These are phyloP conservation scores for Anthracocystis walkeri DNA, from an alignment of 1,284 basidiomycete genomes.

Conservation along the genomic window DNA sequence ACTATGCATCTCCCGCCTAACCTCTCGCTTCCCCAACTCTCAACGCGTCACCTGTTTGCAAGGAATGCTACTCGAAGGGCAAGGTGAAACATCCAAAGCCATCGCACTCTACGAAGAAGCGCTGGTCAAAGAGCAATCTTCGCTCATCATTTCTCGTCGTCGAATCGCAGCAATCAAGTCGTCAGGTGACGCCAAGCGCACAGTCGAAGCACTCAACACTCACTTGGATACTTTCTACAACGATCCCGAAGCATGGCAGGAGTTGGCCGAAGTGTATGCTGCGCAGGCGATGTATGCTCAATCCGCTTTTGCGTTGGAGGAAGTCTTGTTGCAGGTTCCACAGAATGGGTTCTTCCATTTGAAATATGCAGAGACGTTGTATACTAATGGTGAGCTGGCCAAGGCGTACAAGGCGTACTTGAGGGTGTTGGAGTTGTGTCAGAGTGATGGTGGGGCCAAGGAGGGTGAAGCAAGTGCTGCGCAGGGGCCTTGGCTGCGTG, in stretches of 20 bases:
- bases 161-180: slow-evolving; percentile 76
- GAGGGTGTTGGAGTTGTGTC: slow-evolving; percentile 61
- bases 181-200: slow-evolving; percentile 70
- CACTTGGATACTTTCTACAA: slow-evolving; percentile 93
- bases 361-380: slow-evolving; percentile 87
- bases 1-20: slow-evolving; percentile 78
- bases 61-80: slow-evolving; percentile 86
- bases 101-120: slow-evolving; percentile 79
- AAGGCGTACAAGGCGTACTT: slow-evolving; percentile 65
- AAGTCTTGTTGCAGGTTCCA: slow-evolving; percentile 82
- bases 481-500: slow-evolving; percentile 60
- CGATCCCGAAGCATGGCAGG: slow-evolving; percentile 91
- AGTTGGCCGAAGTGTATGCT: slow-evolving; percentile 89
- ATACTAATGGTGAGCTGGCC: slow-evolving; percentile 77
- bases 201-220: slow-evolving; percentile 80
- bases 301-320: slow-evolving; percentile 81
- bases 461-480: neutral
- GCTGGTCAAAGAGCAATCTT: slow-evolving; percentile 79
- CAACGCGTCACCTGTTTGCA: slow-evolving; percentile 85
- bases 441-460: slow-evolving; percentile 31
- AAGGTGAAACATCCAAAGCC: slow-evolving; percentile 72
- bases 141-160: slow-evolving; percentile 84
- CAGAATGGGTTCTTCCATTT: slow-evolving; percentile 86
- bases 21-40: slow-evolving; percentile 81
- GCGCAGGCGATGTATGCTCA: slow-evolving; percentile 79